Base-by-base conservation (phyloP, 352 stramenopile species). In the Pythium biforme region DNA sequence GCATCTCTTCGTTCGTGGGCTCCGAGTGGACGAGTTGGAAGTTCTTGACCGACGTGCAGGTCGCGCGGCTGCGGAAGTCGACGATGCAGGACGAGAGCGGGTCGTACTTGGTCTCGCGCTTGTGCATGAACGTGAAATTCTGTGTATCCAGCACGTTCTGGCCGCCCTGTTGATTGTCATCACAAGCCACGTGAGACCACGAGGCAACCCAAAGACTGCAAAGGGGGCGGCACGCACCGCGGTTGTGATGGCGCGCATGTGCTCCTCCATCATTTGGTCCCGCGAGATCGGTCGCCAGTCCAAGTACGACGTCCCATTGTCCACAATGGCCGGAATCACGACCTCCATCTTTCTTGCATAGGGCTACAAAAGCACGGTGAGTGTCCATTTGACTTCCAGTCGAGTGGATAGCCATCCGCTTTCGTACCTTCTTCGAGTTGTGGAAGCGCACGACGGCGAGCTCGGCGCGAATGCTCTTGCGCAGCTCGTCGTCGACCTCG, bases 1-100 rank as follows among this genome's bases (percentile, higher is more conserved):
- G 75, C 69, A 90, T 83, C 53, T 80, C 58, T 31, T 89, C 81
- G 66, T 79, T 90, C 25, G 74, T 70, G 3, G 85, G 84, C 60
- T 90, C 77, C 46, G 84, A 93, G 74, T 95, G 85, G 48, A 97
- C 79, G 19, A 97, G 73, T 66, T 97, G 91, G 65, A 97, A 97
- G 68, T 97, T 97, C 63, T 97, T 97, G 25, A 97, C 87, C 25
- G 86, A 96, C 15, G 92, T 86, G 63, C 88, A 91, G 19, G 83
- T 95, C 43, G 90, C 91, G n/a, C 90, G 76, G 49, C 90, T 96
- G 40, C 87, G 89, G 62, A 97, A 97, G 68, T 97, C 91, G 56
- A 97, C 89, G 63, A 97, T 92, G 60, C 89, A 97, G 33, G 84
- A 94, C n/a, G 83, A 95, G 5, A 97, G 71, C 31, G 87, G 89